Evolutionary conservation across 2,329 filamentous ascomycete species (phyloP).

Genomic region (Ophiostoma sp.): DNA sequence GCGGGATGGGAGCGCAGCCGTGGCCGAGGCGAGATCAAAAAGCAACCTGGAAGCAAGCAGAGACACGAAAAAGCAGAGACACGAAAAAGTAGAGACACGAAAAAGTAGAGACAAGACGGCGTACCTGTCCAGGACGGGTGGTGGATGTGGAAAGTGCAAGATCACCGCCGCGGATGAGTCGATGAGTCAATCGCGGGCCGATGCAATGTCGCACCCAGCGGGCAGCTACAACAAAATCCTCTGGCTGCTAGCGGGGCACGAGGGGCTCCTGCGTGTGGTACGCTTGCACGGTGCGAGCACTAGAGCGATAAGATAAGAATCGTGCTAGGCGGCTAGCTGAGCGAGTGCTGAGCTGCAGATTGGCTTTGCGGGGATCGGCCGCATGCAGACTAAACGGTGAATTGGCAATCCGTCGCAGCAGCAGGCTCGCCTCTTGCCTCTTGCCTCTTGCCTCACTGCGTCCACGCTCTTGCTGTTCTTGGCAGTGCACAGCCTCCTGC

Average conservation of each 20-base stretch:
- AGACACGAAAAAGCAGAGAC: neutral
- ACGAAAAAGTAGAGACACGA: neutral
- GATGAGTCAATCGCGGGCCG: slow-evolving; percentile 9
- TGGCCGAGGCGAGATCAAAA: no score
- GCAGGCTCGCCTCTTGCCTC: neutral
- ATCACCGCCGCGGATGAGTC: neutral
- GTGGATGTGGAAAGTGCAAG: neutral
- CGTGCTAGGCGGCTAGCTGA: neutral
- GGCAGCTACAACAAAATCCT: neutral
- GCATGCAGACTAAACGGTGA: no score
- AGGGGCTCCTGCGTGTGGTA: slow-evolving; percentile 7
- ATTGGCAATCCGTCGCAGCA: neutral
- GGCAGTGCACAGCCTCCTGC: slow-evolving; percentile 3
- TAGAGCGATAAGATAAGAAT: no score
- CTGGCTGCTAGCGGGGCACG: slow-evolving; percentile 1
- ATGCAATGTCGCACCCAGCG: slow-evolving; percentile 4
- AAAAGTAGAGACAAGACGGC: neutral
- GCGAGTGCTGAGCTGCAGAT: no score
- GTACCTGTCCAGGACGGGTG: no score
- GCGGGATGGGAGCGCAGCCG: no score
- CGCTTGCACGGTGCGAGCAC: neutral
- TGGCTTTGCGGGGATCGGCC: neutral
- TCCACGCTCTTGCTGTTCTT: neutral
- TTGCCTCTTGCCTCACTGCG: neutral
- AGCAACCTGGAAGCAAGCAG: no score